These are phyloP conservation scores for Spergularia bocconei DNA, from an alignment of 148 eudicot species.

Conservation along the genomic window DNA sequence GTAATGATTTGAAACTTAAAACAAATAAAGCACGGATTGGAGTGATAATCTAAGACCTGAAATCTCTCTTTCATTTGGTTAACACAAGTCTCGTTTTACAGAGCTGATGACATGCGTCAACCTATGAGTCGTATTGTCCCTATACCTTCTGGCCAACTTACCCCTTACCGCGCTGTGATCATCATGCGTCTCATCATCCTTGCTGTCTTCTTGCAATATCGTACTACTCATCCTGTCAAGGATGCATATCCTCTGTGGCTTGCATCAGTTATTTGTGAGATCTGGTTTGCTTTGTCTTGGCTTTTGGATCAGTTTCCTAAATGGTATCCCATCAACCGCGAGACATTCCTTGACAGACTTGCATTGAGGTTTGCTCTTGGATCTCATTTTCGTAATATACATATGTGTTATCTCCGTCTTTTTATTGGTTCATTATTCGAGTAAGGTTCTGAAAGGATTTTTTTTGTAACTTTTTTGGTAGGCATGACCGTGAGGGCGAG, in stretches of 20 bases:
- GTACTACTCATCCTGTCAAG: conserved; percentile 82
- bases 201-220: conserved; percentile 91
- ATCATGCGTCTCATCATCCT: conserved; percentile 83
- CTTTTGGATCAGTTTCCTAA: conserved; percentile 98
- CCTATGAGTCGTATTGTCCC: conserved; percentile 94
- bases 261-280: conserved; percentile 87
- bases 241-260: conserved; percentile 98
- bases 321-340: conserved; percentile 95
- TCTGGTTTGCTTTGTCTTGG: conserved; percentile 99
- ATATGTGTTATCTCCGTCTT: neutral
- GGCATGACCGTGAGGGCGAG: conserved; percentile 94
- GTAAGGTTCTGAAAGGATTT: conserved; percentile 1
- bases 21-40: neutral
- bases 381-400: neutral
- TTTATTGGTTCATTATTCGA: neutral
- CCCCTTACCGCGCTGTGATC: conserved; percentile 89
- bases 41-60: neutral
- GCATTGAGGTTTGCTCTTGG: conserved; percentile 62
- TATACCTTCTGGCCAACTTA: conserved; percentile 68
- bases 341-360: conserved; percentile 90
- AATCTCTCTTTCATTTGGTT: conserved; percentile 15
- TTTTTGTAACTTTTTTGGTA: conserved; percentile 26
- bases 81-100: conserved; percentile 26
- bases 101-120: conserved; percentile 95
- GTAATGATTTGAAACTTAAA: neutral